Percentiles rank a stretch among this genome's conserved stretches.
Conservation (phyloP, 768 basidiomycete species). For the Rhodotorula kratochvilovae region DNA sequence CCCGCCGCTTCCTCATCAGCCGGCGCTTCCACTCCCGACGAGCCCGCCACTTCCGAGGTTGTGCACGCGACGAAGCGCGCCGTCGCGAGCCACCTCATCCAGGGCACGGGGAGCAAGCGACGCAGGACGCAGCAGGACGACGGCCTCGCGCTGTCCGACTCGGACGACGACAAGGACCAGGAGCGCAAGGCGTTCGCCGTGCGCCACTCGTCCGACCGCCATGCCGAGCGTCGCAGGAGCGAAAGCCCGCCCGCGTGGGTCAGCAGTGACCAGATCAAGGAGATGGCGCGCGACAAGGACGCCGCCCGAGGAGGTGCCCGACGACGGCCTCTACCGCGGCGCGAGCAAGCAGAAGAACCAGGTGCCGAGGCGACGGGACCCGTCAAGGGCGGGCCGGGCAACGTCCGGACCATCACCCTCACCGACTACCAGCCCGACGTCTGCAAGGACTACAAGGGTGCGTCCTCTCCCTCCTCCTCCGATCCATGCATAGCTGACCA, state of each 20-base stretch:
- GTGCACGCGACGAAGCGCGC: conserved; percentile 69
- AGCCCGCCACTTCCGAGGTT: conserved; percentile 50
- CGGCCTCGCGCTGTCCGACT: conserved; percentile 50
- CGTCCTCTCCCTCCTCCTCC: conserved; percentile 38
- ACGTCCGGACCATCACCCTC: conserved; percentile 89
- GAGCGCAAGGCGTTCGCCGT: conserved; percentile 43
- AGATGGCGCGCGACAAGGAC: conserved; percentile 57
- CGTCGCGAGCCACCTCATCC: conserved; percentile 66
- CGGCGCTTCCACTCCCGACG: conserved; percentile 16
- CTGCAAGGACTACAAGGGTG: conserved; percentile 99
- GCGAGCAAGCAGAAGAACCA: conserved; percentile 72
- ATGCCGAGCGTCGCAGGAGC: conserved; percentile 63
- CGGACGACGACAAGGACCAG: conserved; percentile 56
- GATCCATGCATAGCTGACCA: conserved; percentile 2
- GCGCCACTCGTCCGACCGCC: conserved; percentile 72
- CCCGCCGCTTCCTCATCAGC: conserved; percentile 53
- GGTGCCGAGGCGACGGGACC: conserved; percentile 77
- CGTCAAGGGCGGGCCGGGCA: conserved; percentile 62
- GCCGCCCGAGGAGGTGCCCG: conserved; percentile 59
- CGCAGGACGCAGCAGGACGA: conserved; percentile 53
- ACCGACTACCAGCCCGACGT: conserved; percentile 98
- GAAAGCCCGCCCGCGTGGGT: conserved; percentile 68
- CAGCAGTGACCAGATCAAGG: conserved; percentile 69
- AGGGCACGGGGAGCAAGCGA: conserved; percentile 64
- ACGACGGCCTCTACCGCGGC: conserved; percentile 82